phyloP scores from a whole-genome alignment of 2,329 filamentous ascomycete species.

The Geosmithia putterillii region DNA sequence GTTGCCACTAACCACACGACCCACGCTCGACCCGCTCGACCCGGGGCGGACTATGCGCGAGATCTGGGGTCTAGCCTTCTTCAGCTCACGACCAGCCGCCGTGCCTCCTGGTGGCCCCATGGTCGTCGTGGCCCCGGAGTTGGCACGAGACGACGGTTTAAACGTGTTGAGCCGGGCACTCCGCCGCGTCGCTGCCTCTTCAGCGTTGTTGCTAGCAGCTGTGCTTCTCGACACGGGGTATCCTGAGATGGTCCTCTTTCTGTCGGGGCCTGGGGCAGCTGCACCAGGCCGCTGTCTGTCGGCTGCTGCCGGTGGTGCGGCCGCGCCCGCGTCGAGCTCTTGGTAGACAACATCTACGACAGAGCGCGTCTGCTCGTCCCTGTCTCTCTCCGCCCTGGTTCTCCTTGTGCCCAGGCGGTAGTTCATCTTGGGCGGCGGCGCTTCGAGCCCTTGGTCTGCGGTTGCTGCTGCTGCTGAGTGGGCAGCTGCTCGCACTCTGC shows the following conservation, averaged over 20 bases:
- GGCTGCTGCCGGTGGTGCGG: constrained; percentile 10
- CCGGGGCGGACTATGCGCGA: constrained; percentile 53
- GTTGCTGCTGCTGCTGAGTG: too few species aligned
- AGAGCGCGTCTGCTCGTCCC: constrained; percentile 6
- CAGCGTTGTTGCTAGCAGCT: too few species aligned
- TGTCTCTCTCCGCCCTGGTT: constrained; percentile 23
- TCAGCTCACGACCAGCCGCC: constrained; percentile 61
- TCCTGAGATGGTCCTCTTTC: constrained; percentile 88
- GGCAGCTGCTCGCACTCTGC: constrained; percentile 37
- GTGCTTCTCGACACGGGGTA: constrained; percentile 46
- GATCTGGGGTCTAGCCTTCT: constrained; percentile 68
- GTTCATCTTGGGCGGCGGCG: constrained; percentile 48
- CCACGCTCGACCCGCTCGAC: constrained; percentile 58
- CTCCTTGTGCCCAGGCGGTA: constrained; percentile 37
- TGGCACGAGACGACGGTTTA: constrained; percentile 56
- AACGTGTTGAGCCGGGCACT: constrained; percentile 61
- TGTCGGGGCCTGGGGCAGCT: constrained; percentile 45
- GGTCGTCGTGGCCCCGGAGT: constrained; percentile 40
- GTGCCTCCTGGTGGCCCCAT: constrained; percentile 45
- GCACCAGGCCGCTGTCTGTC: constrained; percentile 23
- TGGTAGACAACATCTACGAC: constrained; percentile 2
- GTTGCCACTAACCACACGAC: constrained; percentile 82
- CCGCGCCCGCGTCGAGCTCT: constrained; percentile 21
- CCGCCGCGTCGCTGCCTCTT: constrained; percentile 51
- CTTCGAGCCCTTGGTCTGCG: constrained; percentile 42